Base-by-base conservation (phyloP, 805 yeast genomes). In the Kodamaea neixiangensis region DNA sequence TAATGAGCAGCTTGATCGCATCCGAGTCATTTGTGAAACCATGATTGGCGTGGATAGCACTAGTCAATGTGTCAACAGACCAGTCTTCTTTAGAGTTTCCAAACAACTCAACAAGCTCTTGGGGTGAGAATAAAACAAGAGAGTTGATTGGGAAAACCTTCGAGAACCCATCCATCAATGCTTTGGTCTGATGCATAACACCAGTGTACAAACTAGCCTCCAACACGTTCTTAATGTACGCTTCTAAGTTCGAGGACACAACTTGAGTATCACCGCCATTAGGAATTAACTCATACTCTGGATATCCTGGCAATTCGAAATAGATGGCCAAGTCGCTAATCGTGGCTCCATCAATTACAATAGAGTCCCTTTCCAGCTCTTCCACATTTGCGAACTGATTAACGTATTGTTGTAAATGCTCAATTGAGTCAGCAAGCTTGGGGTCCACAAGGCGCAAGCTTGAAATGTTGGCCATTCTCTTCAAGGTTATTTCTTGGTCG, bases 1-100 rank as follows among this genome's bases (percentile, higher is more conserved):
- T 74, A n/a, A 91, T 65, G 40, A 94, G 69, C 50, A 79, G 74
- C 51, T 76, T 78, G 3, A 93, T 81, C 0, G 86, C 75, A 13
- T 67, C 67, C 2, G 96, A 87, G 33, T 86, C 92, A 60, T 79
- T 78, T 2, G 81, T 79, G 61, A 87, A 93, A 1, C 98, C 99
- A 67, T 93, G 98, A 58, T 92, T 96, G 0, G 97, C 97, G 57
- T 81, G 81, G 13, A 93, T 72, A 0, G 85, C 75, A 1, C 80
- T 73, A 5, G 74, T 57, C 21, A 93, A 68, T 0, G 94, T 83
- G 39, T 76, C 80, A 38, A 66, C 66, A 0, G 87, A 78, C 97
- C 98, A 94, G 61, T 93, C 97, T 62, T 93, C 98, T 42, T 83
- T 83, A 2, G 81, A 80, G 53, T 82, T 82, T 3, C 98, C 97